Base-by-base conservation (phyloP, 495 filamentous ascomycete genomes). In the Annulohypoxylon maeteangense region DNA sequence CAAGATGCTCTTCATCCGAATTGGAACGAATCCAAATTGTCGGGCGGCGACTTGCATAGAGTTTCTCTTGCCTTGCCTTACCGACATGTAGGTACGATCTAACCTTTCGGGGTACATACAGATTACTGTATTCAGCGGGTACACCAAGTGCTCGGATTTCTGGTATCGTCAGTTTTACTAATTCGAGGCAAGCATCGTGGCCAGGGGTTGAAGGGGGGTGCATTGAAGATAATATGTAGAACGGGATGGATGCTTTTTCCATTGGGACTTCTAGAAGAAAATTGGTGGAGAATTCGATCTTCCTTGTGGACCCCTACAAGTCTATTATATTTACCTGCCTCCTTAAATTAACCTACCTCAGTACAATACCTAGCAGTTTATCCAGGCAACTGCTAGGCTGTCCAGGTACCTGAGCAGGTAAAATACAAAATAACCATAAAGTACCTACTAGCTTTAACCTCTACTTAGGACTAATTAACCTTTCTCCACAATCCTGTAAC, bases 251-350 rank as follows among this genome's bases (percentile, higher is more conserved):
- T 2, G n/a, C n/a, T 22, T 51, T 58, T 70, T 74, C 70, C 42
- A 73, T 69, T 40, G 38, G 67, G 44, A 56, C 66, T 74, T 74
- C 71, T 74, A 74, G 67, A 71, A 74, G 64, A 10, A 62, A 58
- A 50, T 48, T 32, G 34, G 65, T 71, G 70, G 65, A 62, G 50
- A 70, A 40, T 40, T 27, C 40, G 6, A 29, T 51, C 34, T 18
- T 31, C 4, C 42, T 10, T 58, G 31, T 62, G 68, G 68, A 29
- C 38, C 20, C 51, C 40, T n/a, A 23, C 18, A 22, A 36, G 40
- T 32, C 10, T 47, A 42, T 42, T 38, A 7, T 12, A 38, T 38
- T 4, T 10, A 53, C 48, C 50, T 54, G 50, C 14, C 29, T 34
- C 23, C 22, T 29, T n/a, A 51, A 16, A 51, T 29, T 3, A 27